Conservation (phyloP, 192 early-diverging fungal species). For the Backusella luteola region DNA sequence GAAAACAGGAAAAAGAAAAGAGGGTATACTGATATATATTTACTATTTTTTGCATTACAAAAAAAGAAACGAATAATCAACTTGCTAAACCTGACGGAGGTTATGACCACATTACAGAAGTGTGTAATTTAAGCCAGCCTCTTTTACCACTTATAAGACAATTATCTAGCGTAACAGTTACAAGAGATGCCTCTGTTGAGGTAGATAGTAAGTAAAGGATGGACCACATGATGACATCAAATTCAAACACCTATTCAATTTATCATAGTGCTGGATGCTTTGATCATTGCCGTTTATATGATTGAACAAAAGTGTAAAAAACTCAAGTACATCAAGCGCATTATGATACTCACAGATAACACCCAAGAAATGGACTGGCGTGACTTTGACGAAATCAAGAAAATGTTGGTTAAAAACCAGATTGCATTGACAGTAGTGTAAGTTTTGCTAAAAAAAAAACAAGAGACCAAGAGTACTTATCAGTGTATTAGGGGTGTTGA, state of each 20-base stretch:
- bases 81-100: background rate
- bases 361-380: background rate
- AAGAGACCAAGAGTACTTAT: background rate
- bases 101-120: background rate
- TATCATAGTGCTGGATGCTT: background rate
- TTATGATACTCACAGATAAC: background rate
- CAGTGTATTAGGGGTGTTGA: background rate
- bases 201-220: background rate
- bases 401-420: background rate
- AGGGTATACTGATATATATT: background rate
- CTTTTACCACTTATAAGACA: background rate
- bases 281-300: background rate
- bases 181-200: background rate
- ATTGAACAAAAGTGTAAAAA: background rate
- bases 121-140: background rate
- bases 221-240: background rate
- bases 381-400: background rate
- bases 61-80: background rate
- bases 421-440: background rate
- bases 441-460: background rate
- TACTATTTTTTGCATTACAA: background rate
- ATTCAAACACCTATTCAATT: background rate
- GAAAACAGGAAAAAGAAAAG: background rate
- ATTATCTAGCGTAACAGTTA: background rate
- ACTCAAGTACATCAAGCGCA: background rate